Evolutionary conservation across 176 grass and related monocot species (phyloP).

Genomic region (Dactylis glomerata): DNA sequence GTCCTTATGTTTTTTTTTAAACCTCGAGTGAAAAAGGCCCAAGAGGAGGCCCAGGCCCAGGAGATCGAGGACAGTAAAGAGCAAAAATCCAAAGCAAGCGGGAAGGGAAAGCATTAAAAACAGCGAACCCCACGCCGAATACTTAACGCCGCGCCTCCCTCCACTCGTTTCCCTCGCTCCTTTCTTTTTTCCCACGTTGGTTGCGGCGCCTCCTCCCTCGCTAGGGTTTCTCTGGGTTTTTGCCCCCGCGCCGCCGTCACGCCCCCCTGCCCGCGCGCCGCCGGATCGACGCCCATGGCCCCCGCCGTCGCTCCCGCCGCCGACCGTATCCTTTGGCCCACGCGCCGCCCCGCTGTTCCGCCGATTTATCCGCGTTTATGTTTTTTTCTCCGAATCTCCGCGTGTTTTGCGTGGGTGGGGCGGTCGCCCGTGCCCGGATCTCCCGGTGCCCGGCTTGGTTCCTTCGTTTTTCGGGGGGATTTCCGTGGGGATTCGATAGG

Average conservation of each 20-base stretch:
- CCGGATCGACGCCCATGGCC: slow-evolving; percentile 49
- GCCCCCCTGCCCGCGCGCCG: not conserved
- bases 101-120: not conserved
- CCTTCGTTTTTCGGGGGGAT: not conserved
- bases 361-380: not conserved
- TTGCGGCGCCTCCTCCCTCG: not conserved
- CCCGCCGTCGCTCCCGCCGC: slow-evolving; percentile 37
- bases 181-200: slow-evolving; percentile 27
- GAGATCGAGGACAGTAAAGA: not conserved
- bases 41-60: not conserved
- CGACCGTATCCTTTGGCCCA: slow-evolving; percentile 54
- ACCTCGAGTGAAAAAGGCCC: not conserved
- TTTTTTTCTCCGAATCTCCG: not conserved
- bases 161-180: slow-evolving; percentile 29
- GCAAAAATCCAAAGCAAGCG: slow-evolving; percentile 29
- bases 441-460: slow-evolving; percentile 1
- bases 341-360: not conserved
- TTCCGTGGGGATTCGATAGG: not conserved
- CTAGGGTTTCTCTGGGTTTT: slow-evolving; percentile 52
- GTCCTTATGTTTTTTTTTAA: too few species aligned
- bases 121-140: not conserved
- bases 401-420: too few species aligned
- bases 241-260: not conserved
- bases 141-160: not conserved
- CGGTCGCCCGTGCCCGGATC: slow-evolving; percentile 5